A percentile compares a stretch with the other conserved stretches of the same genome.
Conservation (phyloP, 352 stramenopile genomes). For the Phytophthora agathidicida region DNA sequence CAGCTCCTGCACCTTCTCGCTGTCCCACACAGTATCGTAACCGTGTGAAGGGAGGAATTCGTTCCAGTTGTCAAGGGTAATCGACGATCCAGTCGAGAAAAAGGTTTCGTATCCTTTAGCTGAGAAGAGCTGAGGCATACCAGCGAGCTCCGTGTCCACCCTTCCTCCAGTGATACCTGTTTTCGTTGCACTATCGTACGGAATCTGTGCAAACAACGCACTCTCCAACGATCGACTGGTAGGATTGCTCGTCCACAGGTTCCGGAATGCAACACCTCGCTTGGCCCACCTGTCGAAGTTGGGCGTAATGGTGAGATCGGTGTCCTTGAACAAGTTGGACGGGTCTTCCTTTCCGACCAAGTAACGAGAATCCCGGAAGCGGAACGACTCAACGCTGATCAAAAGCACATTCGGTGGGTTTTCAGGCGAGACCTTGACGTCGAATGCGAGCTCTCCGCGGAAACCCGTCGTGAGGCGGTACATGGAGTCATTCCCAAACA, state of each 20-base stretch:
- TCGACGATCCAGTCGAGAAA: conserved; percentile 46
- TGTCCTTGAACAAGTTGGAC: no score
- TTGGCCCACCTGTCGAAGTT: conserved; percentile 51
- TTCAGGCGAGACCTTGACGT: conserved; percentile 9
- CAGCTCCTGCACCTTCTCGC: conserved; percentile 35
- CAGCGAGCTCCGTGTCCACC: conserved; percentile 33
- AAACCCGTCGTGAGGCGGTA: conserved; percentile 30
- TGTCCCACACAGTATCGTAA: conserved; percentile 36
- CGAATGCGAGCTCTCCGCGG: conserved; percentile 24
- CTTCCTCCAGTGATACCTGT: conserved; percentile 46
- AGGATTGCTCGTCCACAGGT: conserved; percentile 60
- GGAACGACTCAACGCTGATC: conserved; percentile 3
- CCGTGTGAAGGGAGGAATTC: conserved; percentile 41
- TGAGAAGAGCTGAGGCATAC: conserved; percentile 52
- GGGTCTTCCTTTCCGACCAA: no score
- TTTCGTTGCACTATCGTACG: conserved; percentile 51
- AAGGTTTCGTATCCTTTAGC: no score
- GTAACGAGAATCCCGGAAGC: conserved; percentile 4
- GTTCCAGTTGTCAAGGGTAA: conserved; percentile 47
- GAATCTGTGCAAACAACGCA: conserved; percentile 56
- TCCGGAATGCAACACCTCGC: conserved; percentile 46
- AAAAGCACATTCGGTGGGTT: conserved; percentile 3
- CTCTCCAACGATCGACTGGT: no score
- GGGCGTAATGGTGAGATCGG: conserved; percentile 31
- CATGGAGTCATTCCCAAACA: conserved; percentile 26